phyloP scores from a whole-genome alignment of 208 protist species.

The Leishmania tarentolae region DNA sequence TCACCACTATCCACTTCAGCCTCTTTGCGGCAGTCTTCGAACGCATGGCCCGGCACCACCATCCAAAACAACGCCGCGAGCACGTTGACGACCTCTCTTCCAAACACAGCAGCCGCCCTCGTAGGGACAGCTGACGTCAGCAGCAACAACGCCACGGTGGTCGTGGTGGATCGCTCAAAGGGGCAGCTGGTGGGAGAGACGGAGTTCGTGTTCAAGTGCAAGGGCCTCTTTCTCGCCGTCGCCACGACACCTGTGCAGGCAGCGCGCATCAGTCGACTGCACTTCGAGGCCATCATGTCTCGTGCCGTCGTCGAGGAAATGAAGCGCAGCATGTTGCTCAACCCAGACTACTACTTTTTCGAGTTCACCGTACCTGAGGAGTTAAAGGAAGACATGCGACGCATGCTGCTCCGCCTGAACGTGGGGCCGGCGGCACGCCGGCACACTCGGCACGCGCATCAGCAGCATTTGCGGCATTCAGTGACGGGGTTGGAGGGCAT shows the following conservation, averaged over 20 bases:
- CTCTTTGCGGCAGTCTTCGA: neutral
- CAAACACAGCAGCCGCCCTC: neutral
- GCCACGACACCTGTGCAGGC: constrained; percentile 50
- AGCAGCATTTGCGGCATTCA: neutral
- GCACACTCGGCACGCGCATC: constrained; percentile 4
- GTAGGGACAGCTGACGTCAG: neutral
- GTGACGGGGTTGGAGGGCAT: constrained; percentile 7
- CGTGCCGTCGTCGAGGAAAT: constrained; percentile 41
- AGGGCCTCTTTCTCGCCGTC: constrained; percentile 47
- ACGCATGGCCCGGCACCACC: neutral
- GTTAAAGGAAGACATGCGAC: constrained; percentile 48
- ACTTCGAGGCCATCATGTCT: constrained; percentile 66
- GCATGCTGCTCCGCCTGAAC: constrained; percentile 29
- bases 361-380: constrained; percentile 44
- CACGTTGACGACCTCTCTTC: neutral
- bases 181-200: constrained; percentile 60
- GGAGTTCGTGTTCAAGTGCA: constrained; percentile 64
- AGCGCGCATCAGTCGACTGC: constrained; percentile 61
- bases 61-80: neutral
- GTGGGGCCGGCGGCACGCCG: constrained; percentile 8
- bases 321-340: constrained; percentile 50
- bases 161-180: constrained; percentile 28
- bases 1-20: neutral
- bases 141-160: constrained; percentile 6
- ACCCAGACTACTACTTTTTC: constrained; percentile 58